Base-by-base conservation (phyloP, 805 yeast genomes). In the Barnettozyma californica region DNA sequence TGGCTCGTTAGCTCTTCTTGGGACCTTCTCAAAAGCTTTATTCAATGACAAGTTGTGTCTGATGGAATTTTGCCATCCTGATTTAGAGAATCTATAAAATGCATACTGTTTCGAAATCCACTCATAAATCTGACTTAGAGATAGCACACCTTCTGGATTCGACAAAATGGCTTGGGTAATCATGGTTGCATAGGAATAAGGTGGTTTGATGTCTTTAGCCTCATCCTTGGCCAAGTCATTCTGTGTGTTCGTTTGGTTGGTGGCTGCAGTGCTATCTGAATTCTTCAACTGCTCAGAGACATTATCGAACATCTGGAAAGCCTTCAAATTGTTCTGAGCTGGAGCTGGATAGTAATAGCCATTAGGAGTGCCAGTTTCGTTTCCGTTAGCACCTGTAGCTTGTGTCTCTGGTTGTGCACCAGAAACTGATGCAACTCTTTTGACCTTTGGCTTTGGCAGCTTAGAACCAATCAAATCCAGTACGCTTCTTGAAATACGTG, bases 1-100 rank as follows among this genome's bases (percentile, higher is more conserved):
- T 0, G 98, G 97, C 69, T 94, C 98, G 65, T 89, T 85, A 27
- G 96, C 91, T 63, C 87, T 80, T 61, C 99, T 77, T 37, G 98
- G 97, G 20, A 92, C 97, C 68, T 94, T 94, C 61, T 92, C 98
- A 69, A 94, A 94, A 14, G 99, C 98, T 71, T 92, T 94, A 68
- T 94, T 94, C 51, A 94, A 73, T 2, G 97, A 90, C 47, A 94
- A 71, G 65, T 94, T 94, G 68, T 94, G 99, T 58, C 99, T 82
- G 57, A 94, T 92, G 7, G 97, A 90, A 69, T 94, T 94, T 69
- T 94, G 99, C 99, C 99, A 94, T 34, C 99, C 99, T 9, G 96
- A 84, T 66, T 87, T 91, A 21, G 94, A 83, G 67, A 81, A 86
- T 60, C 96, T 80, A 66, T 94, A 94, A 66, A 87, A 94, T 35